Evolutionary conservation across 2,329 filamentous ascomycete species (phyloP).

Genomic region (Metarhizium robertsii): DNA sequence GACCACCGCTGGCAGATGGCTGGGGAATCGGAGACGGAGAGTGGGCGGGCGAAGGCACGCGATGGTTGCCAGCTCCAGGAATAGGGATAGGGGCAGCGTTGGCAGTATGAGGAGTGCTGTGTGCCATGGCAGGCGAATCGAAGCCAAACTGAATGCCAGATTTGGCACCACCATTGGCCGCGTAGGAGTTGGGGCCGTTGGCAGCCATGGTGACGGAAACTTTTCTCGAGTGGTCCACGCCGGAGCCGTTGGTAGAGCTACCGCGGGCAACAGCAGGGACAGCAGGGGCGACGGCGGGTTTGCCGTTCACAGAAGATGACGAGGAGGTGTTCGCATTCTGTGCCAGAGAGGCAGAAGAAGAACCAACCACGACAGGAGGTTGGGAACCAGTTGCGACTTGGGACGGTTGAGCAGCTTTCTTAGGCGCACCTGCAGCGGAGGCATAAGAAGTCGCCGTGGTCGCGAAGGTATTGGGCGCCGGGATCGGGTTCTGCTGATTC

Average conservation of each 20-base stretch:
- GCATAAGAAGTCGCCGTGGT: conserved; percentile 55
- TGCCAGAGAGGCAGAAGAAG: conserved; percentile 38
- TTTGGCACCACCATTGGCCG: conserved; percentile 63
- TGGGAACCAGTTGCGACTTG: conserved; percentile 49
- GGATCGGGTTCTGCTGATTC: conserved; percentile 41
- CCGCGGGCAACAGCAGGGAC: conserved; percentile 58
- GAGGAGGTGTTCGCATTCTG: conserved; percentile 55
- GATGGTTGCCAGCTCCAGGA: conserved; percentile 49
- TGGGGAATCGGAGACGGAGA: conserved; percentile 93
- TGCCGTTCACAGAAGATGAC: conserved; percentile 78
- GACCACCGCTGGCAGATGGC: conserved; percentile 73
- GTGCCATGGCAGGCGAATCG: conserved; percentile 56
- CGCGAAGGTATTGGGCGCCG: conserved; percentile 50
- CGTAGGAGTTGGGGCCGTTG: conserved; percentile 65
- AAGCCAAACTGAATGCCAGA: conserved; percentile 76
- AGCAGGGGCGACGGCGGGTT: conserved; percentile 59
- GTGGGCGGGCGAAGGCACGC: conserved; percentile 72
- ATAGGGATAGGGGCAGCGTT: conserved; percentile 51
- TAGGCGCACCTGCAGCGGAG: conserved; percentile 54
- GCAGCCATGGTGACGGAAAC: conserved; percentile 86
- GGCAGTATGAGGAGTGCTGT: conserved; percentile 55
- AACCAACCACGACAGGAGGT: conserved; percentile 45
- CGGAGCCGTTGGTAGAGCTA: conserved; percentile 58
- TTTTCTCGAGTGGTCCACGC: conserved; percentile 70
- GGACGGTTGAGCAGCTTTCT: conserved; percentile 53